Conservation (phyloP, 805 yeast species). For the Candida pini region DNA sequence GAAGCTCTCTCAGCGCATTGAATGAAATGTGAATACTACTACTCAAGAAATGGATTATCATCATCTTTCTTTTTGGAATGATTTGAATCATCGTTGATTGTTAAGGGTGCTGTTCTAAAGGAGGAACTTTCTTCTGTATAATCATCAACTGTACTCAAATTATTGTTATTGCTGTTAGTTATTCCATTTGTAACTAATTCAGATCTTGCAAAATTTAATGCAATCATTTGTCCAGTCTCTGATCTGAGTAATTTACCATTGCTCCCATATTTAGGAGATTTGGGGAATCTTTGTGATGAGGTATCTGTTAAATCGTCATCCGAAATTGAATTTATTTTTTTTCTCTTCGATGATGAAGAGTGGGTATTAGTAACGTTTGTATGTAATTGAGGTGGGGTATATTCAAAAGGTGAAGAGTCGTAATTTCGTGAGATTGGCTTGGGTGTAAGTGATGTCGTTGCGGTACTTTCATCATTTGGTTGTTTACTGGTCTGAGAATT, state of each 20-base stretch:
- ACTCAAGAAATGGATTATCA: too few species aligned
- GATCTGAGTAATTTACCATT: slow-evolving; percentile 31
- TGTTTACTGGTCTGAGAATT: background rate
- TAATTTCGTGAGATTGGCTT: slow-evolving; percentile 20
- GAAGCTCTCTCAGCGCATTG: too few species aligned
- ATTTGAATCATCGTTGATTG: background rate
- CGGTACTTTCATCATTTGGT: background rate
- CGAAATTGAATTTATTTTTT: too few species aligned
- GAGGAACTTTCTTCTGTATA: slow-evolving; percentile 1
- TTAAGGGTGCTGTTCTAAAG: slow-evolving; percentile 2
- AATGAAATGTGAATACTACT: too few species aligned
- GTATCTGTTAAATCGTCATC: background rate
- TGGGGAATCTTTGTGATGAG: slow-evolving; percentile 34
- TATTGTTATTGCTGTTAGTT: background rate
- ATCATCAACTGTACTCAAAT: background rate
- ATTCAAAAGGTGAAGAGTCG: slow-evolving; percentile 23
- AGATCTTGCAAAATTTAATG: slow-evolving; percentile 22
- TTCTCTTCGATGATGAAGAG: background rate
- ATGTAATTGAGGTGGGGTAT: slow-evolving; percentile 1
- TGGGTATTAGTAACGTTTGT: too few species aligned
- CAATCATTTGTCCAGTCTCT: slow-evolving; percentile 19
- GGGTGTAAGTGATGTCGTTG: background rate
- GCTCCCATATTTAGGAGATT: slow-evolving; percentile 40
- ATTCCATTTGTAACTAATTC: too few species aligned
- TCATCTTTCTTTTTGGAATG: too few species aligned